Base-by-base conservation (phyloP, 2,329 filamentous ascomycete species). In the Diaporthe vexans region DNA sequence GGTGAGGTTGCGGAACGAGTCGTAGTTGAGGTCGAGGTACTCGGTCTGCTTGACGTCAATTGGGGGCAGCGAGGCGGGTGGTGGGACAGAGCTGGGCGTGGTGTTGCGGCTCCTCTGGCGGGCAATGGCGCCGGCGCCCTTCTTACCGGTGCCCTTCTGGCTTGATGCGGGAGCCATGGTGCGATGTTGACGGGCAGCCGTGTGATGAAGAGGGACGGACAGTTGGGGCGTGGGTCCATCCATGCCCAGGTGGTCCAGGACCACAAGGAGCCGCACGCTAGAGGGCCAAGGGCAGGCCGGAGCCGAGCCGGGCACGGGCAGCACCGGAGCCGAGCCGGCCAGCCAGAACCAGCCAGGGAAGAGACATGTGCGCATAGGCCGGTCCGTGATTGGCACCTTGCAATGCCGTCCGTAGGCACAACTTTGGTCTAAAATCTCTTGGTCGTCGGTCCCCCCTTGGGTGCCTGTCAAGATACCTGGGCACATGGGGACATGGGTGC, bases 61-160 rank as follows among this genome's bases (percentile, higher is more conserved):
- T 7, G 88, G 86, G 2, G 89, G 89, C 52, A 91, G 86, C 82
- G 78, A 88, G 79, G 85, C 88, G 80, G 82, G 87, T 78, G 82
- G 85, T 79, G 82, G 83, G 76, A 81, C 84, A 46, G 90, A 88
- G 79, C 90, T 89, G 48, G 94, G 94, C 21, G 94, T 96, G 48
- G 93, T 94, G 83, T 95, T 95, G 80, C 94, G 92, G 81, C 93
- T 95, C 76, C 91, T 88, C 78, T 92, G 93, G 78, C 91, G 91
- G 69, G 86, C 84, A 76, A 91, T 88, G 78, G 89, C 88, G 78
- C 88, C 88, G 75, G 87, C 85, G 65, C 87, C 87, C 84, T 94
- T 94, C 85, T 92, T 93, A 81, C 90, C 88, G 35, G 90, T 90
- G 74, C 90, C 90, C 79, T 91, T 90, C 80, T 91, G 89, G 77